Evolutionary conservation across 805 yeast species (phyloP), one percentile per base, ranked within the genome.

Genomic region (Teunomyces panamensis): DNA sequence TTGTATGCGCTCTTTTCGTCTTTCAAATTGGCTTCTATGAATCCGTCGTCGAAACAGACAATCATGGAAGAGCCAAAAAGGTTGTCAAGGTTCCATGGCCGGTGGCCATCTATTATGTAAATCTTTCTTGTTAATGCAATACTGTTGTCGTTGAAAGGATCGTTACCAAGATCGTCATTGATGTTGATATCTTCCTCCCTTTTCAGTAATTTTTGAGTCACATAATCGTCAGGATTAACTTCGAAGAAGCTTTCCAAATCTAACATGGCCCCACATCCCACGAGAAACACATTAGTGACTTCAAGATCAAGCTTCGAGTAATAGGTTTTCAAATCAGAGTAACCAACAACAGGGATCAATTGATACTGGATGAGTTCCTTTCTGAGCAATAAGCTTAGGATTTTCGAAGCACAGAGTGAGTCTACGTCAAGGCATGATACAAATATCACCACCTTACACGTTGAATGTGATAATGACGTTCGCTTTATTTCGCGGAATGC

Each of bases 31-130:
- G 76, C 79, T 29, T 84, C 87, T 1, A 87, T 75, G 42, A 73
- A 72, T 0, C 96, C 97, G 62, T 92, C 98, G 60, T 91, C 98
- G 50, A 91, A 79, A 64, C 98, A 91, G 5, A 75, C 76, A 4
- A 94, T 80, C 52, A 81, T 75, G 8, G 81, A 81, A 5, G 92
- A 84, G 1, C 96, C 97, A 73, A 87, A 91, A 42, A 94, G 59
- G 61, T 94, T 94, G 63, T 91, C 96, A 53, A 94, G 71, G 66
- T 91, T 91, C 98, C 99, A 94, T 3, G 99, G 99, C 53, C 98
- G 73, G 54, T 87, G 94, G 3, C 96, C 90, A 66, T 94, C 99
- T 47, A 94, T 75, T 9, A 95, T 79, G 58, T 89, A 95, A 2
- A 92, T 78, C 48, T 76, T 80, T 53, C 94, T 75, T 42, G 68